Evolutionary conservation across 169 alveolate genomes (phyloP).

Genomic region (Cryptosporidium canis): DNA sequence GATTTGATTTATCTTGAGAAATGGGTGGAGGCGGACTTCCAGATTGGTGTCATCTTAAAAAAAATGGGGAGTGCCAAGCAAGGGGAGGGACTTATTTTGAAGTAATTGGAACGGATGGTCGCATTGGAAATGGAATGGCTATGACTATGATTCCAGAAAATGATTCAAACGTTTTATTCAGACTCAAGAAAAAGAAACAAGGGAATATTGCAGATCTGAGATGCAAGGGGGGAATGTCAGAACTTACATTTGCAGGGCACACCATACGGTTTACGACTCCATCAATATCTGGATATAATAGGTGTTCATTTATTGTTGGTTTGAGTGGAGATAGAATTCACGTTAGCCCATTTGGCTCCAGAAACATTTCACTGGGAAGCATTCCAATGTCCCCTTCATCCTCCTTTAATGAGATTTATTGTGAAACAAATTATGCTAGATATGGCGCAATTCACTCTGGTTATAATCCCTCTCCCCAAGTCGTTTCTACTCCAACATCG

Average conservation of each 20-base stretch:
- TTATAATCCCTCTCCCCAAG: constrained; percentile 39
- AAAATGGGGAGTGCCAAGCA: constrained; percentile 5
- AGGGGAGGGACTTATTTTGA: constrained; percentile 33
- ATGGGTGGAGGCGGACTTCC: constrained; percentile 37
- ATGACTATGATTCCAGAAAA: constrained; percentile 23
- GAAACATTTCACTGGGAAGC: constrained; percentile 32
- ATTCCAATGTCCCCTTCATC: background rate
- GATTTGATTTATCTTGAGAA: background rate
- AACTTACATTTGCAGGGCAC: background rate
- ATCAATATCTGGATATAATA: constrained; percentile 8
- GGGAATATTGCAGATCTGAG: background rate
- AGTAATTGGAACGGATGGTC: background rate
- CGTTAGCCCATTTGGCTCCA: constrained; percentile 51
- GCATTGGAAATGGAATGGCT: constrained; percentile 59
- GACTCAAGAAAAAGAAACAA: background rate
- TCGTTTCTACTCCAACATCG: constrained; percentile 33
- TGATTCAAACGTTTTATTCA: background rate
- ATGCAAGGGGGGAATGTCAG: constrained; percentile 42
- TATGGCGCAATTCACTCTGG: constrained; percentile 11
- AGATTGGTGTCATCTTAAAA: constrained; percentile 36
- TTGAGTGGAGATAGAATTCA: constrained; percentile 8
- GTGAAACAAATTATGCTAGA: background rate
- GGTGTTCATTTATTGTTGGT: constrained; percentile 42
- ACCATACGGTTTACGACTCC: constrained; percentile 19
- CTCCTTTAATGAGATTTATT: constrained; percentile 18